Base-by-base conservation (phyloP, 2,329 filamentous ascomycete genomes). In the Xylogone sp. region DNA sequence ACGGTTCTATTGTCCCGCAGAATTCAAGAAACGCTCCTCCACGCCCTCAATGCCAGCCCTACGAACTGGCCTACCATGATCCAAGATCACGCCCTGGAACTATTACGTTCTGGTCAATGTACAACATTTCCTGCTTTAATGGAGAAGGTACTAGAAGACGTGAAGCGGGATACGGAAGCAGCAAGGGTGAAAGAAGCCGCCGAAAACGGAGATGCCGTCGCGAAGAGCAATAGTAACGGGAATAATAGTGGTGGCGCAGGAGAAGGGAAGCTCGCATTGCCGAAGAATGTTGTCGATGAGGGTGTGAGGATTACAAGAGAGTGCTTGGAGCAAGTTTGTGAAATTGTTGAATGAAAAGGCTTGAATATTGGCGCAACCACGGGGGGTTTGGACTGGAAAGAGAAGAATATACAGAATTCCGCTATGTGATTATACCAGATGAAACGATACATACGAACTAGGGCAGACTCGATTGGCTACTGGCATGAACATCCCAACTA, bases 1-100 rank as follows among this genome's bases (percentile, higher is more conserved):
- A 50, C 48, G 42, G 24, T 20, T 51, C 24, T 24, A 22, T 27
- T 46, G n/a, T 47, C 46, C 21, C 13, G 12, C 62, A 84, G 83
- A 59, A 86, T 86, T 60, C 82, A 86, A 72, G 82, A 86, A 52
- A 70, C 76, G 43, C 77, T 86, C 63, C 77, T 85, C 42, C 82
- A 86, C 69, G 68, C 78, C 54, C 78, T 86, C 48, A 73, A 86
- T 66, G 71, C 82, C 46, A 73, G 84, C 68, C 66, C 72, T 3
- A 70, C 76, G 56, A 83, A 86, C 72, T 86, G 83, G 82, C 82
- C 82, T 2, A 82, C 82, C 10, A 62, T 71, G 46, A 71, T 86
- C 56, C 80, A 85, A 61, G 68, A 70, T 50, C 82, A 84, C 67
- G 83, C 82, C 39, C 75, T 85, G 29, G 58, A 74, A 19, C 77